Conservation (phyloP, 306 rosid species). For the Crotalaria pallida region DNA sequence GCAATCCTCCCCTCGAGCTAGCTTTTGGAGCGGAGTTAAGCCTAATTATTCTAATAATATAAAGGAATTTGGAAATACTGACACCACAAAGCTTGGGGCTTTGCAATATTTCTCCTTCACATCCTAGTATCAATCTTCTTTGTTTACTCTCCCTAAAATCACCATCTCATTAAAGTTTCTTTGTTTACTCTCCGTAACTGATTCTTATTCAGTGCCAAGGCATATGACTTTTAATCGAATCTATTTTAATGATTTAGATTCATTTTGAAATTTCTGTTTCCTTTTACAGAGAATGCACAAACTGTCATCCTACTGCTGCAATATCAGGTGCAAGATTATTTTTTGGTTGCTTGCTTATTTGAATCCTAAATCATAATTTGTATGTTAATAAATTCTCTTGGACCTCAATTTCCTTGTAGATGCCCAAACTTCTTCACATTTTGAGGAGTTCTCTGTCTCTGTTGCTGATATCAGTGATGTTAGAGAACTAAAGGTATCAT, state of each 20-base stretch:
- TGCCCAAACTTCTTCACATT: slow-evolving; percentile 40
- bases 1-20: no score
- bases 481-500: slow-evolving; percentile 60
- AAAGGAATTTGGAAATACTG: neutral
- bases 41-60: neutral
- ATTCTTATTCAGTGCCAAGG: neutral
- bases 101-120: neutral
- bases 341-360: neutral
- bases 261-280: slow-evolving; percentile 8
- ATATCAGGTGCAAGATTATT: slow-evolving; percentile 50
- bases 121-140: neutral
- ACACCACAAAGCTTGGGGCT: neutral
- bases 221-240: neutral
- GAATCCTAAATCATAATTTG: neutral
- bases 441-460: slow-evolving; percentile 59
- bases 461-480: slow-evolving; percentile 22
- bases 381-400: neutral
- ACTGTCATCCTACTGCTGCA: slow-evolving; percentile 33
- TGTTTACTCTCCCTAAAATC: neutral
- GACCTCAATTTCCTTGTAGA: slow-evolving; percentile 23
- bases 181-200: neutral
- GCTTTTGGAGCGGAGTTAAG: no score
- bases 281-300: slow-evolving; percentile 38
- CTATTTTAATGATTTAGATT: neutral
- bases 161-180: neutral